Percentiles rank a stretch among this genome's conserved stretches.
Evolutionary conservation across 148 eudicot genomes (phyloP).

Genomic region (Persicaria tinctoria): DNA sequence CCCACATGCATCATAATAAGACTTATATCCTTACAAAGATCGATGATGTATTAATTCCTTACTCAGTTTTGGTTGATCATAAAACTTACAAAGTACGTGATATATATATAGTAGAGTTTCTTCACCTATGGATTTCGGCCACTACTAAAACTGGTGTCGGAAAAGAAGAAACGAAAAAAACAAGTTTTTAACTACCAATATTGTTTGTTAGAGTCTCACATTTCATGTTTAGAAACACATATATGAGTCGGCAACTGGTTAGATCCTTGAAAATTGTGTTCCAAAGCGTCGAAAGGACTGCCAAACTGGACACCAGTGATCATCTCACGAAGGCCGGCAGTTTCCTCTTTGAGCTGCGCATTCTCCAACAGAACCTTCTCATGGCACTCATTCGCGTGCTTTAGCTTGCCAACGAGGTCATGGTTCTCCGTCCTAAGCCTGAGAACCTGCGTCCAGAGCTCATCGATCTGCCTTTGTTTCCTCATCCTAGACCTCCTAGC

Average conservation of each 20-base stretch:
- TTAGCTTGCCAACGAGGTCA: slow-evolving; percentile 42
- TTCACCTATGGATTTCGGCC: neutral
- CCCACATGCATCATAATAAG: no score
- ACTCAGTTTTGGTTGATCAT: neutral
- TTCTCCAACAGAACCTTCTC: slow-evolving; percentile 53
- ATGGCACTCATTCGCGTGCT: slow-evolving; percentile 33
- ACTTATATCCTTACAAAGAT: no score
- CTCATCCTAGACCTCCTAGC: slow-evolving; percentile 87
- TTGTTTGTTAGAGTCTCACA: neutral
- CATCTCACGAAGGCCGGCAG: slow-evolving; percentile 43
- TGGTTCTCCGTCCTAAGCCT: slow-evolving; percentile 53
- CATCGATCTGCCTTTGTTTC: slow-evolving; percentile 76
- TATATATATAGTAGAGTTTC: neutral
- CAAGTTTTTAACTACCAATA: neutral
- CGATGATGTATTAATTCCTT: no score
- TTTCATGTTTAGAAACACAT: neutral
- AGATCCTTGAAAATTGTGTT: slow-evolving; percentile 15
- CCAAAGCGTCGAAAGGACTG: slow-evolving; percentile 30
- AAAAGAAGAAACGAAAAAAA: neutral
- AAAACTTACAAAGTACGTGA: neutral
- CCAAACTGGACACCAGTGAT: slow-evolving; percentile 41
- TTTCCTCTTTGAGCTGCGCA: slow-evolving; percentile 53
- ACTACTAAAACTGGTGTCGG: neutral
- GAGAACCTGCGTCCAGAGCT: slow-evolving; percentile 59
- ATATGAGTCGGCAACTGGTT: slow-evolving; percentile 2